These are phyloP conservation scores for Xylaria sp. DNA, from an alignment of 2,329 filamentous ascomycete genomes.

Conservation along the genomic window DNA sequence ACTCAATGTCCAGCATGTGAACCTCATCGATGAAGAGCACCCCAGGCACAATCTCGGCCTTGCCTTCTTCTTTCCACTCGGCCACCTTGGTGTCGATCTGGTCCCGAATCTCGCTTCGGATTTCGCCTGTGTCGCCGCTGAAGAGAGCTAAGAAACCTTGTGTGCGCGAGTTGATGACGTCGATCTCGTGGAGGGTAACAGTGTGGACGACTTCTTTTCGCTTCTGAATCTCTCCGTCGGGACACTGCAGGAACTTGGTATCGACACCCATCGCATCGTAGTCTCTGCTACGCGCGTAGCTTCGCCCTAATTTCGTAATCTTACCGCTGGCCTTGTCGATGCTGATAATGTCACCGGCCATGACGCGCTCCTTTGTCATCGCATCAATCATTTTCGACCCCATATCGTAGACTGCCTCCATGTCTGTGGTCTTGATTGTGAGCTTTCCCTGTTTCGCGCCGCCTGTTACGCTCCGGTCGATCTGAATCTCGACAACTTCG, in stretches of 20 bases:
- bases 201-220: slow-evolving; percentile 97
- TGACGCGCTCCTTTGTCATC: slow-evolving; percentile 99
- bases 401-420: slow-evolving; percentile 99
- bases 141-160: slow-evolving; percentile 98
- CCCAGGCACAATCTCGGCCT: slow-evolving; percentile 96
- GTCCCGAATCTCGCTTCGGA: slow-evolving; percentile 94
- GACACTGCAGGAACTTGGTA: slow-evolving; percentile 97
- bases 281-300: slow-evolving; percentile 92
- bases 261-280: slow-evolving; percentile 99
- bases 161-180: slow-evolving; percentile 99
- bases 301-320: slow-evolving; percentile 95
- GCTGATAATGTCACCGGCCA: slow-evolving; percentile 97
- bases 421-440: slow-evolving; percentile 99
- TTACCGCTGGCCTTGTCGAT: slow-evolving; percentile 99
- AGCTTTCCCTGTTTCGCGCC: slow-evolving; percentile 98
- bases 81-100: slow-evolving; percentile 99
- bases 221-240: slow-evolving; percentile 96
- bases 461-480: slow-evolving; percentile 95
- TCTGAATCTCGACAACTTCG: slow-evolving; percentile 98
- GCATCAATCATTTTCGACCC: slow-evolving; percentile 99
- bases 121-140: slow-evolving; percentile 97
- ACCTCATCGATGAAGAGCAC: slow-evolving; percentile 99
- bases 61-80: slow-evolving; percentile 99
- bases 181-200: slow-evolving; percentile 96
- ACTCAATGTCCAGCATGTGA: slow-evolving; percentile 99